A percentile compares a stretch with the other conserved stretches of the same genome.
These are phyloP conservation scores for Magnolia changhungtana DNA, from an alignment of 164 flowering plant species.

Conservation along the genomic window DNA sequence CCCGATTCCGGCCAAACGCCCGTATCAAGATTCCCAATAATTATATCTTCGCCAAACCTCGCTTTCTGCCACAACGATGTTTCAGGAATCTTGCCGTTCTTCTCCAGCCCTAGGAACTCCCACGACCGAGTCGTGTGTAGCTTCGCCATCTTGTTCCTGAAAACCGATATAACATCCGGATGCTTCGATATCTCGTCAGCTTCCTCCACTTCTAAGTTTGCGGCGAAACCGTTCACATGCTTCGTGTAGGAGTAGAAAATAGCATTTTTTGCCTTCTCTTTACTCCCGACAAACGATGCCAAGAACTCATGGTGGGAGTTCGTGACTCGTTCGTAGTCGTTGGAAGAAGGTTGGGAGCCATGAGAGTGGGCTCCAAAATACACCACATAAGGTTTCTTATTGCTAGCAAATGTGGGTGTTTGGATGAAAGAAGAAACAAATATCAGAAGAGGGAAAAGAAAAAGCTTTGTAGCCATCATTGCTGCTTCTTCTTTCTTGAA, in stretches of 20 bases:
- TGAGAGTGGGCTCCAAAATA: no score
- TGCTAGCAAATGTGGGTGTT: no score
- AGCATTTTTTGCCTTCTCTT: slow-evolving; percentile 14
- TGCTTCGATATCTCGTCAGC: slow-evolving; percentile 2
- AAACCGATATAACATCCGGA: slow-evolving; percentile 9
- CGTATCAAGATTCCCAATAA: slow-evolving; percentile 8
- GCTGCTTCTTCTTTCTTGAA: no score
- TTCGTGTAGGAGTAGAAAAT: slow-evolving; percentile 9
- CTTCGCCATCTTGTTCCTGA: background rate
- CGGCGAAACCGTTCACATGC: slow-evolving; percentile 11
- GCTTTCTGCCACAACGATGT: background rate
- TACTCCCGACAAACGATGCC: background rate
- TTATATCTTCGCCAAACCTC: slow-evolving; percentile 6
- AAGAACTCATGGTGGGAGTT: no score
- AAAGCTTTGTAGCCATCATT: no score
- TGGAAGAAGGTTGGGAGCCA: no score
- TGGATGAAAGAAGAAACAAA: no score
- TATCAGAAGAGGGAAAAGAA: no score
- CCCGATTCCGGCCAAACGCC: slow-evolving; percentile 62
- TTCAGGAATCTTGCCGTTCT: background rate
- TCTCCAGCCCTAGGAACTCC: slow-evolving; percentile 6
- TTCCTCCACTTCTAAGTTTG: slow-evolving; percentile 8
- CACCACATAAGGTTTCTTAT: no score
- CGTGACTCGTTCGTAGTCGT: no score
- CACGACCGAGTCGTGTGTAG: slow-evolving; percentile 12